Percentiles rank a stretch among this genome's conserved stretches.
These are phyloP conservation scores for Hyphopichia pseudoburtonii DNA, from an alignment of 1,139 yeast genomes.

Conservation along the genomic window DNA sequence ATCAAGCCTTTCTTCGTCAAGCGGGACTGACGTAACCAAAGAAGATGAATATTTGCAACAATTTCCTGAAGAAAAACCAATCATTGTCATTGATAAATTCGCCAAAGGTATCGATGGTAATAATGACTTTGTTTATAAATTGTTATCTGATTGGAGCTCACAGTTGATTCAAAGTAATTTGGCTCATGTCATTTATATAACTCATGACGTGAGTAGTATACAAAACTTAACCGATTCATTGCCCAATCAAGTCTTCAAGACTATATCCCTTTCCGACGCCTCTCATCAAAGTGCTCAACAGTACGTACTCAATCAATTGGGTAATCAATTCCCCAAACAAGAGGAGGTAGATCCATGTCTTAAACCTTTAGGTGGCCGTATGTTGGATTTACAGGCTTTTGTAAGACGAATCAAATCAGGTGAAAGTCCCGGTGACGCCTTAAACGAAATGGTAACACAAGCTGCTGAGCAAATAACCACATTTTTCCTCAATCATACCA, in stretches of 20 bases:
- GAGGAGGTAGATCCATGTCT: constrained; percentile 52
- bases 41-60: constrained; percentile 84
- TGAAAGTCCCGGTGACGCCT: constrained; percentile 74
- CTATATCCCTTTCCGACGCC: constrained; percentile 78
- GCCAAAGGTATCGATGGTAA: constrained; percentile 52
- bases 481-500: constrained; percentile 56
- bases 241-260: constrained; percentile 85
- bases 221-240: constrained; percentile 67
- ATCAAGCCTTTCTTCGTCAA: not conserved
- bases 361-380: constrained; percentile 87
- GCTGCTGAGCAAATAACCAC: constrained; percentile 88
- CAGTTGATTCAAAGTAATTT: constrained; percentile 69
- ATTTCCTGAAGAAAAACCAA: constrained; percentile 86
- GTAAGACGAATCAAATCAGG: constrained; percentile 87
- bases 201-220: constrained; percentile 80
- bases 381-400: constrained; percentile 90
- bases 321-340: constrained; percentile 23
- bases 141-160: constrained; percentile 88
- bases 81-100: constrained; percentile 78
- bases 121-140: constrained; percentile 70
- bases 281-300: constrained; percentile 65
- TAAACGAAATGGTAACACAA: constrained; percentile 76
- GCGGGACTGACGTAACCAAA: constrained; percentile 44
- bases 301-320: constrained; percentile 65
- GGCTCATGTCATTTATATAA: constrained; percentile 87